These are phyloP conservation scores for Theobroma grandiflorum DNA, from an alignment of 441 rosid genomes.

Conservation along the genomic window DNA sequence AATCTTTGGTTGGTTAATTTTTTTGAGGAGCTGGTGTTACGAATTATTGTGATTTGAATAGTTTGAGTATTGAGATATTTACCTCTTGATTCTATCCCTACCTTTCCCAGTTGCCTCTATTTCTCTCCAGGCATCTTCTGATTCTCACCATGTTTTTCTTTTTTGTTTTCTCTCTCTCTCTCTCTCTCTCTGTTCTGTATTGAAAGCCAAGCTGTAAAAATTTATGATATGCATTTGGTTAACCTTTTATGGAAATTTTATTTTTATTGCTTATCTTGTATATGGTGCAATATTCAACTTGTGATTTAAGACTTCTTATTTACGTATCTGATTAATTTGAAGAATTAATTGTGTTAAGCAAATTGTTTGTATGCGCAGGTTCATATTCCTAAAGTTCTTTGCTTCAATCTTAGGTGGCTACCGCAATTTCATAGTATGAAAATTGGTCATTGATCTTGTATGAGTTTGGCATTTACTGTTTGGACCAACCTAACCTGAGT, in stretches of 20 bases:
- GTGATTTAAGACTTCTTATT: background rate
- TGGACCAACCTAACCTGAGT: slow-evolving; percentile 13
- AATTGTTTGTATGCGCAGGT: slow-evolving; percentile 45
- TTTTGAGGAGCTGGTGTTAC: background rate
- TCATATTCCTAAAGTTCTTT: slow-evolving; percentile 92
- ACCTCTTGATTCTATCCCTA: background rate
- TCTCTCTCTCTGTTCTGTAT: background rate
- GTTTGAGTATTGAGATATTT: slow-evolving; percentile 11
- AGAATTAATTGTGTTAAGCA: slow-evolving; percentile 14
- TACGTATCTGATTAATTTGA: background rate
- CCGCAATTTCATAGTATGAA: slow-evolving; percentile 95
- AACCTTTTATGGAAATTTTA: slow-evolving; percentile 1
- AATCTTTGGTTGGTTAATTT: background rate
- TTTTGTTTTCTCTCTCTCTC: background rate
- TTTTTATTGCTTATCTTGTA: background rate
- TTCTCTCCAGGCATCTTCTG: background rate
- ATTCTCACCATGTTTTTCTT: slow-evolving; percentile 1
- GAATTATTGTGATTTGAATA: background rate
- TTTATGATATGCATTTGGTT: slow-evolving; percentile 13
- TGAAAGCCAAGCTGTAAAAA: slow-evolving; percentile 2
- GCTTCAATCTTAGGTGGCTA: slow-evolving; percentile 91
- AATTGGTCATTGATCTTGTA: slow-evolving; percentile 26
- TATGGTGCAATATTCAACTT: slow-evolving; percentile 11
- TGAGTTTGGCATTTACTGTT: slow-evolving; percentile 15
- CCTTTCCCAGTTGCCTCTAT: background rate